Evolutionary conservation across 2,329 filamentous ascomycete genomes (phyloP), one percentile per base, ranked within the genome.

Genomic region (Hymenotorrendiella dingleyae): DNA sequence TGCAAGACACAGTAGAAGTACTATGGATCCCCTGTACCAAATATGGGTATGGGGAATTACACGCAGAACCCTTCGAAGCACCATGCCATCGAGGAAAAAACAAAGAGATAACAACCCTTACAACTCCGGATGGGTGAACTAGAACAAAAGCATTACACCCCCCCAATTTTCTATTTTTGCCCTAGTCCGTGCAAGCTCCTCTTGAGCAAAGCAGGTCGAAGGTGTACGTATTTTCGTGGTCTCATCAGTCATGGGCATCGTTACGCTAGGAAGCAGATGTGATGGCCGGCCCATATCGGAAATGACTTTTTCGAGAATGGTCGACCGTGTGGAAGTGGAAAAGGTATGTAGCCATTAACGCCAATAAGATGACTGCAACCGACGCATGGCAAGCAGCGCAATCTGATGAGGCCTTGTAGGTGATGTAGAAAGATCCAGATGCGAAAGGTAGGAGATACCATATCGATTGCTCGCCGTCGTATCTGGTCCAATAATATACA

Each of bases 401-500:
- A 49, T 58, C 43, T 54, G 53, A 49, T 40, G 41, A 45, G 28
- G 42, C 36, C 43, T 45, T 49, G 42, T 37, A 48, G 39, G 36
- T 46, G 47, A 45, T 46, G 40, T 39, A 34, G 12, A 40, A 49
- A 34, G 45, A 49, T 49, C 48, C 55, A 56, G 53, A 53, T 58
- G 40, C 34, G 43, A 28, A 42, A 30, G 45, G 36, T 33, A 48
- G 46, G 46, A 50, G 29, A 53, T 55, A 43, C 49, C 47, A 49
- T 49, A 50, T 54, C 45, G 42, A 54, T 33, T 20, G 16, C 17
- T 28, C 17, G 39, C 37, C 38, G 42, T 45, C 49, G 43, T 52
- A 58, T 53, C 53, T 52, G 52, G 45, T 53, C 54, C 51, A 57
- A 54, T 50, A 59, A 59, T 54, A 58, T 59, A 59, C 56, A 61